phyloP scores from a whole-genome alignment of 352 stramenopile genomes.

The Ophiocytium majus region DNA sequence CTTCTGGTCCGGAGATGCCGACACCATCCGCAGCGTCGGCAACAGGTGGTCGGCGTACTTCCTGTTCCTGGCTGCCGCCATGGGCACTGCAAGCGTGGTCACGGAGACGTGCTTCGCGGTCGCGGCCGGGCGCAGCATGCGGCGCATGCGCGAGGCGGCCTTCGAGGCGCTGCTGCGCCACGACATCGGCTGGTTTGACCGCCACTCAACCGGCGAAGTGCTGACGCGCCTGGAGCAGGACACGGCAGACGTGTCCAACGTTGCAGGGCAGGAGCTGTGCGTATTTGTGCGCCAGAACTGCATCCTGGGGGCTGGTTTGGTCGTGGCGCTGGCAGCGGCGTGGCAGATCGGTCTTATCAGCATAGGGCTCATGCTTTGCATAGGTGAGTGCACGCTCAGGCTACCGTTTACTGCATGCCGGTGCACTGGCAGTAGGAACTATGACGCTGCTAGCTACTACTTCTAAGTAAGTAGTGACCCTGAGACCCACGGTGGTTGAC shows the following conservation, averaged over 20 bases:
- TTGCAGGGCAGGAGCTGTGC: slow-evolving; percentile 33
- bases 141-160: slow-evolving; percentile 8
- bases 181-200: slow-evolving; percentile 76
- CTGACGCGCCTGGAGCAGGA: slow-evolving; percentile 68
- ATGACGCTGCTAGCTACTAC: too few relatives aligned
- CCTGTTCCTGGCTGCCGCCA: neutral
- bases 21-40: neutral
- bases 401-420: too few relatives aligned
- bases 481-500: too few relatives aligned
- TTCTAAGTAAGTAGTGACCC: too few relatives aligned
- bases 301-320: slow-evolving; percentile 28
- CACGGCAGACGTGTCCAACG: slow-evolving; percentile 53
- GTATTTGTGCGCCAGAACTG: slow-evolving; percentile 27
- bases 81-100: slow-evolving; percentile 11
- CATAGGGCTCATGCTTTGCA: slow-evolving; percentile 31
- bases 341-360: slow-evolving; percentile 48
- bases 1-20: neutral
- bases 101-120: slow-evolving; percentile 39
- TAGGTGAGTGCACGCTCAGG: too few relatives aligned
- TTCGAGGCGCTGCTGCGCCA: slow-evolving; percentile 60
- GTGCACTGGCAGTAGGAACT: too few relatives aligned
- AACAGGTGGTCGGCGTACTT: neutral
- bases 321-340: slow-evolving; percentile 31
- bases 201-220: slow-evolving; percentile 69
- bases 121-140: slow-evolving; percentile 38